A percentile compares a stretch with the other conserved stretches of the same genome.
Conservation (phyloP, 1,284 basidiomycete species). For the Chalciporus sp. region DNA sequence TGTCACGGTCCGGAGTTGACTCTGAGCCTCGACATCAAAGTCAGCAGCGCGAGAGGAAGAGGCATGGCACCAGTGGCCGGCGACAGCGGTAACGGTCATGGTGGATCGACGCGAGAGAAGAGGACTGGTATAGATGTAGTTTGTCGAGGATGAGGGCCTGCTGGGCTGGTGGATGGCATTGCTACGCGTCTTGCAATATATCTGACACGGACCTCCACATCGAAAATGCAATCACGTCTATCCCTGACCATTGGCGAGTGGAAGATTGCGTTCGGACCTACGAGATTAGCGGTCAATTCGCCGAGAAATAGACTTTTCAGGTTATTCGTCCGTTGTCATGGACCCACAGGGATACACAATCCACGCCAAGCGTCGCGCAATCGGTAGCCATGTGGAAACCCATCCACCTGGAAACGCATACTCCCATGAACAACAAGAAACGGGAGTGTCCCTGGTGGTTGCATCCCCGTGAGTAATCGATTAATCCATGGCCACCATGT, state of each 20-base stretch:
- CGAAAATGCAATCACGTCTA: constrained; percentile 7
- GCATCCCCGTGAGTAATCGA: too few relatives aligned
- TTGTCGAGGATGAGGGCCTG: not conserved
- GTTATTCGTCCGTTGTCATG: not conserved
- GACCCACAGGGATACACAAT: constrained; percentile 5
- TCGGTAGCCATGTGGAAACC: not conserved
- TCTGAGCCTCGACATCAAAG: constrained; percentile 17
- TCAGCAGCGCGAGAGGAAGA: constrained; percentile 9
- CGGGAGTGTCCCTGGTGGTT: too few relatives aligned
- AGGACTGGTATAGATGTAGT: not conserved
- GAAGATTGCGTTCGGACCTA: constrained; percentile 9
- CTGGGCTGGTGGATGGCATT: constrained; percentile 1
- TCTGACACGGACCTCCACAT: not conserved
- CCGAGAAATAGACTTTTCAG: constrained; percentile 4
- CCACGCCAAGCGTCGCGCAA: too few relatives aligned
- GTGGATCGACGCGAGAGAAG: not conserved
- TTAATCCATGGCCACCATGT: too few relatives aligned
- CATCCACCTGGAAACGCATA: not conserved
- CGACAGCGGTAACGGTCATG: constrained; percentile 2
- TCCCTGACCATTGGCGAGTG: not conserved
- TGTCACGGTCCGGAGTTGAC: constrained; percentile 1
- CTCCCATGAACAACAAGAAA: too few relatives aligned
- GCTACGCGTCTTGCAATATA: constrained; percentile 8
- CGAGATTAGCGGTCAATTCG: constrained; percentile 4
- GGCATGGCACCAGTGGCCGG: constrained; percentile 18